Evolutionary conservation across 345 rosid species (phyloP).

Genomic region (Diplotaxis tenuifolia): DNA sequence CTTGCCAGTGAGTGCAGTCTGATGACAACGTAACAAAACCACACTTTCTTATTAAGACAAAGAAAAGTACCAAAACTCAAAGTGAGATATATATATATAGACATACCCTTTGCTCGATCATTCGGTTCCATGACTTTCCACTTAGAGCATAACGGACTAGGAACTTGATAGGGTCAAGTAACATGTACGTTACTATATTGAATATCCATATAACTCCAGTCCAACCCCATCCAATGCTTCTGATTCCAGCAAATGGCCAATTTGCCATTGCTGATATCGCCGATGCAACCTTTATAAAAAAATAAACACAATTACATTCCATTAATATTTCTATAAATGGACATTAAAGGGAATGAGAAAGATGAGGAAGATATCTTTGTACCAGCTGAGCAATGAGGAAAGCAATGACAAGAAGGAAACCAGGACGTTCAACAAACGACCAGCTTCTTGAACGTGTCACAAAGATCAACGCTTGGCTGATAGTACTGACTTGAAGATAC

Average conservation of each 20-base stretch:
- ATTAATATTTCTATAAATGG: not conserved
- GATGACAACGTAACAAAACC: slow-evolving; percentile 1
- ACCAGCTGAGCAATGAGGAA: slow-evolving; percentile 67
- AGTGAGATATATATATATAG: not conserved
- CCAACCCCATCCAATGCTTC: slow-evolving; percentile 78
- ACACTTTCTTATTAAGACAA: not conserved
- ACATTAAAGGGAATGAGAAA: not conserved
- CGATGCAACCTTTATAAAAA: slow-evolving; percentile 67
- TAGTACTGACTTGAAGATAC: slow-evolving; percentile 61
- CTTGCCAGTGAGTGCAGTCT: slow-evolving; percentile 45
- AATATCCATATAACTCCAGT: slow-evolving; percentile 71
- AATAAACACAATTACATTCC: not conserved
- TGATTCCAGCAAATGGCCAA: slow-evolving; percentile 63
- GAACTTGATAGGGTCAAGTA: slow-evolving; percentile 84
- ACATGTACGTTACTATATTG: slow-evolving; percentile 56
- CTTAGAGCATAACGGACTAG: slow-evolving; percentile 69
- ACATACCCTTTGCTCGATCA: slow-evolving; percentile 65
- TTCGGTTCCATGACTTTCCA: slow-evolving; percentile 68
- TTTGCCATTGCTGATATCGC: slow-evolving; percentile 53
- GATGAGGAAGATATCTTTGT: not conserved
- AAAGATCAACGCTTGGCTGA: slow-evolving; percentile 82
- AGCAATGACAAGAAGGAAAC: slow-evolving; percentile 63
- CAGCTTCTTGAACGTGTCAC: slow-evolving; percentile 61
- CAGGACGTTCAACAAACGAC: slow-evolving; percentile 60
- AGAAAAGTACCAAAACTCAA: not conserved